Percentiles rank a stretch among this genome's conserved stretches.
Conservation (phyloP, 768 basidiomycete genomes). For the Paxillus ammoniavirescens region DNA sequence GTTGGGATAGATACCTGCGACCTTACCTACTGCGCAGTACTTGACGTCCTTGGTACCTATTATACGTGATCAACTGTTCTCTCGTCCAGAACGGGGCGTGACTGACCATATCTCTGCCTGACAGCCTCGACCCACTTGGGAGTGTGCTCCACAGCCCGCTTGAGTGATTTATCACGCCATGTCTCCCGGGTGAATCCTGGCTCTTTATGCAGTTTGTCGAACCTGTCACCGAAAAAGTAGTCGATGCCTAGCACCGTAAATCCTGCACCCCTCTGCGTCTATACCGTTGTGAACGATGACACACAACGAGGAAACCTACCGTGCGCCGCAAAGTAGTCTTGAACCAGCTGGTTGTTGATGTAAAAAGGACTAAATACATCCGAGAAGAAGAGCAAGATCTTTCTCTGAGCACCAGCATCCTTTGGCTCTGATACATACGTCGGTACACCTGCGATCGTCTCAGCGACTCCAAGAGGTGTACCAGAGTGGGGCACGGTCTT, state of each 20-base stretch:
- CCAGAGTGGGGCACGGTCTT: conserved; percentile 52
- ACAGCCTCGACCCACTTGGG: conserved; percentile 56
- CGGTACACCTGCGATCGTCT: conserved; percentile 34
- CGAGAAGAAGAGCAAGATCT: conserved; percentile 55
- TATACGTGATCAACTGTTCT: conserved; percentile 1
- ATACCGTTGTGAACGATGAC: neutral
- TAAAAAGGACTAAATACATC: conserved; percentile 63
- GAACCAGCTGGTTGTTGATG: conserved; percentile 55
- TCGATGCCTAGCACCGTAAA: conserved; percentile 59
- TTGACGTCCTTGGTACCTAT: conserved; percentile 29
- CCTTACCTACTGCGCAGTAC: conserved; percentile 47
- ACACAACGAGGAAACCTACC: conserved; percentile 35
- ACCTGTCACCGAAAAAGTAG: conserved; percentile 61
- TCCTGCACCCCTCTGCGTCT: conserved; percentile 33
- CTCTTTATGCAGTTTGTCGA: conserved; percentile 40
- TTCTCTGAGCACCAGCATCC: conserved; percentile 26
- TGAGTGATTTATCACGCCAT: conserved; percentile 41
- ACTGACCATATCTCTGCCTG: conserved; percentile 45
- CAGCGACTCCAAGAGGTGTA: conserved; percentile 39
- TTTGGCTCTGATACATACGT: conserved; percentile 57
- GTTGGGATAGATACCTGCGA: neutral
- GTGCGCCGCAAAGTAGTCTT: conserved; percentile 61
- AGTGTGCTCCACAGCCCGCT: conserved; percentile 37
- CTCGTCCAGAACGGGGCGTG: conserved; percentile 7
- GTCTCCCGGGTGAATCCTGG: conserved; percentile 35